Evolutionary conservation across 78 protist genomes (phyloP).

Genomic region (Isochrysis galbana): DNA sequence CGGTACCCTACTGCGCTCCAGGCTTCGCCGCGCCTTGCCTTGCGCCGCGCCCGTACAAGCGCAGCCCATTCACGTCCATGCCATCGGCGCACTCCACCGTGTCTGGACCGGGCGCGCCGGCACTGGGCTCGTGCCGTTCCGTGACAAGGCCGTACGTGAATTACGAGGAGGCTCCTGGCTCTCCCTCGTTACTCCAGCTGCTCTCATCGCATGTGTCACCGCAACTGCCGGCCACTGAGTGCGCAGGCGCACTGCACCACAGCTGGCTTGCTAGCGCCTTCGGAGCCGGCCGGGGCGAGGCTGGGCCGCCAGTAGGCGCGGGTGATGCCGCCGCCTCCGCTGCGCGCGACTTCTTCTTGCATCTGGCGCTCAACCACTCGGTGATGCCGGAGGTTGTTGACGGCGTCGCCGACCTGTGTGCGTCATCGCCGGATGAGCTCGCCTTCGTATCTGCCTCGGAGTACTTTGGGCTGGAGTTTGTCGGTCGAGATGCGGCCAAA

Average conservation of each 20-base stretch:
- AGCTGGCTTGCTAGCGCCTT: no score
- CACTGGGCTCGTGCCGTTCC: no score
- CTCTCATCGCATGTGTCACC: no score
- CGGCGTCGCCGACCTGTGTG: background rate
- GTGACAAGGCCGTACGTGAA: background rate
- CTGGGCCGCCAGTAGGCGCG: background rate
- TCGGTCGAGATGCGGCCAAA: background rate
- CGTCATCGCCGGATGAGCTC: conserved; percentile 87
- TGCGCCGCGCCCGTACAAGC: no score
- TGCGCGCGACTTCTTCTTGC: background rate
- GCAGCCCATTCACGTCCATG: no score
- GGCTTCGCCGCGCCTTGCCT: no score
- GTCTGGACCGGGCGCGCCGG: no score
- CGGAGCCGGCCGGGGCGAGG: no score
- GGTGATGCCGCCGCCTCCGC: background rate
- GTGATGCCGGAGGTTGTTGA: background rate
- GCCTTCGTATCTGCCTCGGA: conserved; percentile 72
- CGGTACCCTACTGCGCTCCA: no score
- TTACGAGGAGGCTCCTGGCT: background rate
- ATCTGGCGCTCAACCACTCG: conserved; percentile 5
- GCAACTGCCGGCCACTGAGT: no score
- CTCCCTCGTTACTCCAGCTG: background rate
- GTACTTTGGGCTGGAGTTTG: background rate
- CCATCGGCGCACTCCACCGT: no score
- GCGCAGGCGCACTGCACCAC: no score